These are phyloP conservation scores for Paramyrothecium roridum DNA, from an alignment of 2,329 filamentous ascomycete species.

Conservation along the genomic window DNA sequence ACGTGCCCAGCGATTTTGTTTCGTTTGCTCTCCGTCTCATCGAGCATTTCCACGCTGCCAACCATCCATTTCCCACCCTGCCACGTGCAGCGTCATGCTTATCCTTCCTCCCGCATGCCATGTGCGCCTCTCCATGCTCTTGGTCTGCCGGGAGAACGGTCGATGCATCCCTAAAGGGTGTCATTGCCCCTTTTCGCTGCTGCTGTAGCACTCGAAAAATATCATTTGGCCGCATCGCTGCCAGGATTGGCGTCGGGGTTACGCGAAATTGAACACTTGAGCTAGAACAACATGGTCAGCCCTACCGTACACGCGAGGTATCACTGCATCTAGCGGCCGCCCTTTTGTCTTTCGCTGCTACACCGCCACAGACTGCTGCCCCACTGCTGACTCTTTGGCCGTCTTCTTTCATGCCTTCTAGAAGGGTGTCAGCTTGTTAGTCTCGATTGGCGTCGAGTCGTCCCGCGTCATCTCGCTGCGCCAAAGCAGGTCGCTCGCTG, in stretches of 20 bases:
- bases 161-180: too few species aligned
- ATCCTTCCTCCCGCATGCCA: neutral
- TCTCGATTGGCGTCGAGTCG: neutral
- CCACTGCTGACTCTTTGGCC: neutral
- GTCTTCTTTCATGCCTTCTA: neutral
- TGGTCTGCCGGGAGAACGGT: too few species aligned
- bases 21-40: neutral
- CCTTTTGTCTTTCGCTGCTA: neutral
- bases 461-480: neutral
- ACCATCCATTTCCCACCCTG: neutral
- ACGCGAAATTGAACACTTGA: too few species aligned
- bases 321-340: neutral
- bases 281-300: neutral
- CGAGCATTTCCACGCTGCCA: neutral
- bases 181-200: too few species aligned
- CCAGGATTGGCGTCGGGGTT: too few species aligned
- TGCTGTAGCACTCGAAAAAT: too few species aligned
- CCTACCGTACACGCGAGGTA: neutral
- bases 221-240: too few species aligned
- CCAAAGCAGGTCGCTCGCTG: neutral
- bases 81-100: neutral
- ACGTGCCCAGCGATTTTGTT: neutral
- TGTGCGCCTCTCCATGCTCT: too few species aligned
- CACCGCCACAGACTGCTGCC: neutral
- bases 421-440: neutral